Evolutionary conservation across 371 early-diverging fungal genomes (phyloP).

Genomic region (Mucor racemosus): DNA sequence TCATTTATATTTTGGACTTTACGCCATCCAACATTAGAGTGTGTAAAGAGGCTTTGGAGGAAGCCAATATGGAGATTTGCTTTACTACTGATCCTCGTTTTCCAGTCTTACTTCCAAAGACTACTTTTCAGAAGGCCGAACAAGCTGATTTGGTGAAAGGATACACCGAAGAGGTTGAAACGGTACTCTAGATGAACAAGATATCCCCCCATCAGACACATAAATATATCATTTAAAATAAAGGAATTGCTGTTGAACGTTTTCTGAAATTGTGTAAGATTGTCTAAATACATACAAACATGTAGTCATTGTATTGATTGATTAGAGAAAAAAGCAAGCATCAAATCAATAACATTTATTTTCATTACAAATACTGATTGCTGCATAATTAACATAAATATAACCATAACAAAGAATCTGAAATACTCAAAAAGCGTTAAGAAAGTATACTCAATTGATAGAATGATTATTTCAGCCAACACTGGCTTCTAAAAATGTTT

Average conservation of each 20-base stretch:
- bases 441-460: too few species aligned
- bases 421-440: too few species aligned
- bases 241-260: too few species aligned
- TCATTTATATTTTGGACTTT: not conserved
- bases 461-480: too few species aligned
- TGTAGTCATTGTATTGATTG: not conserved
- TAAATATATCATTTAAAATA: not conserved
- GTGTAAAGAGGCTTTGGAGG: not conserved
- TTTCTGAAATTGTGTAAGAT: too few species aligned
- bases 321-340: not conserved
- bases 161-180: not conserved
- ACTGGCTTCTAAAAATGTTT: too few species aligned
- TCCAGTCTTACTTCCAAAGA: not conserved
- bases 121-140: not conserved
- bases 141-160: not conserved
- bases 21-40: not conserved
- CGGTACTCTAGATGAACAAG: too few species aligned
- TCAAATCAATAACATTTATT: too few species aligned
- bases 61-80: not conserved
- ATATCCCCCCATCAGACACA: not conserved
- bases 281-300: too few species aligned
- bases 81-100: not conserved
- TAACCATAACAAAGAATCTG: too few species aligned
- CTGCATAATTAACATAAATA: too few species aligned
- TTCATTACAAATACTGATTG: too few species aligned